phyloP scores from a whole-genome alignment of 1,284 basidiomycete genomes.

The Caloboletus firmus region DNA sequence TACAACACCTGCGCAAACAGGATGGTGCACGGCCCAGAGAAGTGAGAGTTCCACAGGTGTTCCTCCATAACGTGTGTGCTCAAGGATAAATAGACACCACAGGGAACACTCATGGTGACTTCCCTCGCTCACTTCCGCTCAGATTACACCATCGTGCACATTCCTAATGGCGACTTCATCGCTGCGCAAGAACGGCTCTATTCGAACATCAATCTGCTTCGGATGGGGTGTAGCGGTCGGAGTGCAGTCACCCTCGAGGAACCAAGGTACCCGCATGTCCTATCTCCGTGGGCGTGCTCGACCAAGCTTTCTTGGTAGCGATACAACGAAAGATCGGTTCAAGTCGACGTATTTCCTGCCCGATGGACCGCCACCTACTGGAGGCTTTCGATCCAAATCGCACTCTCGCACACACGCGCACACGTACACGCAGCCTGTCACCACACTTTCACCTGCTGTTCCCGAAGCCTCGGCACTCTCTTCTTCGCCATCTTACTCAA shows the following conservation, averaged over 20 bases:
- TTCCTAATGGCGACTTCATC: slow-evolving; percentile 68
- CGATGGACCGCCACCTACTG: slow-evolving; percentile 34
- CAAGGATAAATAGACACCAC: slow-evolving; percentile 47
- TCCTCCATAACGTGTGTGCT: slow-evolving; percentile 10
- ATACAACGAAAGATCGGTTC: slow-evolving; percentile 76
- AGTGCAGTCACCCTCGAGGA: slow-evolving; percentile 74
- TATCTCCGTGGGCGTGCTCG: slow-evolving; percentile 8
- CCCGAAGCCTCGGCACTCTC: slow-evolving; percentile 19
- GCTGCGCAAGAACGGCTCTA: slow-evolving; percentile 64
- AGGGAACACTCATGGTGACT: slow-evolving; percentile 74
- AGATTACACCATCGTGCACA: slow-evolving; percentile 76
- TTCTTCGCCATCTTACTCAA: slow-evolving; percentile 22
- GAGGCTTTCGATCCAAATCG: slow-evolving; percentile 31
- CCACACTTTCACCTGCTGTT: slow-evolving; percentile 28
- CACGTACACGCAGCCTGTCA: slow-evolving; percentile 31
- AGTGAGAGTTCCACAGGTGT: slow-evolving; percentile 35
- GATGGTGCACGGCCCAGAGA: slow-evolving; percentile 70
- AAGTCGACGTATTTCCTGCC: slow-evolving; percentile 64
- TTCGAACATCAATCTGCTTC: slow-evolving; percentile 73
- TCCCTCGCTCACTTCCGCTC: slow-evolving; percentile 81
- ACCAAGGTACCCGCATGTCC: slow-evolving; percentile 46
- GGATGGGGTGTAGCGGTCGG: slow-evolving; percentile 75
- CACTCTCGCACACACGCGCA: slow-evolving; percentile 32
- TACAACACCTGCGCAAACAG: slow-evolving; percentile 55
- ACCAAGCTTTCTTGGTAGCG: slow-evolving; percentile 41